Base-by-base conservation (phyloP, 2,329 filamentous ascomycete species). In the Ophiostoma quercus region DNA sequence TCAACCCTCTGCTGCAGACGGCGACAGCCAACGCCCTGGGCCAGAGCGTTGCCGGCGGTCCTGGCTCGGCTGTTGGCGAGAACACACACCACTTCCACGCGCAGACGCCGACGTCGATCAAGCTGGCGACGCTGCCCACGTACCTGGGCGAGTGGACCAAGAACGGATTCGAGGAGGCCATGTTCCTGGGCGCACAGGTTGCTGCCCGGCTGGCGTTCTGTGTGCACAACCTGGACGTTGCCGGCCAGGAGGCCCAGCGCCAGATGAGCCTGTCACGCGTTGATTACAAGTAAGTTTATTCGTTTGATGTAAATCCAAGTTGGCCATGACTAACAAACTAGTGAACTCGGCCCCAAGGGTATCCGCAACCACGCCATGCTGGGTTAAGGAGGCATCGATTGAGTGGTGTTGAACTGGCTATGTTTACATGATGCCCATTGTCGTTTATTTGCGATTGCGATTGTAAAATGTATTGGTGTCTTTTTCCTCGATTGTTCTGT, bases 141-240 rank as follows among this genome's bases (percentile, higher is more conserved):
- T 97, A 97, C 79, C 90, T 97, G 74, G 87, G 90, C 12, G 94
- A 97, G 79, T 97, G 93, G 92, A 92, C 92, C 77, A 94, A 91
- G 80, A 87, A 88, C 73, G 83, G 86, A 70, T 85, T 86, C 76
- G 94, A 97, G 76, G 94, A 97, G 79, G 88, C 91, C 67, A 87
- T 89, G 76, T 97, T 97, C 80, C 82, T 97, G 7, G 94, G 94
- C 12, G 91, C 92, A 2, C 92, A 96, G 79, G 90, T 97, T 41
- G 92, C 91, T 1, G 92, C 91, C 1, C 79, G 85, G 25, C 80
- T 87, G 69, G 85, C 84, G 1, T 88, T 84, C 75, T 87, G 84
- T 74, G 78, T 87, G 73, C 85, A 88, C 74, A 87, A 87, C 74
- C 77, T 86, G 75, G 85, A 88, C 70, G 81, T 80, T 37, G 79